A percentile compares a stretch with the other conserved stretches of the same genome.
These are phyloP conservation scores for Cryphonectria naterciae DNA, from an alignment of 2,329 filamentous ascomycete species.

Conservation along the genomic window DNA sequence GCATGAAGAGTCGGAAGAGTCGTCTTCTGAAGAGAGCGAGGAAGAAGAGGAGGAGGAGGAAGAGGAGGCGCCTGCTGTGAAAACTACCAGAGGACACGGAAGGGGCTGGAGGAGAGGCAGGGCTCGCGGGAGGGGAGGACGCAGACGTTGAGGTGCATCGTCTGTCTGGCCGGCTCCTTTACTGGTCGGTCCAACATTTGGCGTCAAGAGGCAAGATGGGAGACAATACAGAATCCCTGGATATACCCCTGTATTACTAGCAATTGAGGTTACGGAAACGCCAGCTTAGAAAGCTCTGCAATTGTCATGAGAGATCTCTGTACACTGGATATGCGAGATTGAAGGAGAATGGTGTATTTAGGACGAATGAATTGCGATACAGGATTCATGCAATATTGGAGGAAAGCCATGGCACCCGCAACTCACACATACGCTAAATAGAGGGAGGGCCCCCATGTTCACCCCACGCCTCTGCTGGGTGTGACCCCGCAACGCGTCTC, in stretches of 20 bases:
- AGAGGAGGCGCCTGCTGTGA: constrained; percentile 41
- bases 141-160: constrained; percentile 17
- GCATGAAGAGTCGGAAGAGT: constrained; percentile 41
- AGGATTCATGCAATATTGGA: neutral
- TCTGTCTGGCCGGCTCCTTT: neutral
- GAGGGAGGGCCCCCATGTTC: constrained; percentile 6
- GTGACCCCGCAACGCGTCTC: neutral
- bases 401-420: neutral
- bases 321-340: neutral
- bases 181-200: neutral
- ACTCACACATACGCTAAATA: neutral
- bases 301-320: neutral
- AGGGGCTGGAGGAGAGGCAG: constrained; percentile 42
- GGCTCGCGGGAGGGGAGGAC: constrained; percentile 36
- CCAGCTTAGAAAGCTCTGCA: neutral
- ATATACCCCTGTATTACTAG: constrained; percentile 29
- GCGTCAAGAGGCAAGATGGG: neutral
- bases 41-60: constrained; percentile 36
- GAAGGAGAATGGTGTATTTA: neutral
- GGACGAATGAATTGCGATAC: neutral
- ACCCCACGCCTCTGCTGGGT: neutral
- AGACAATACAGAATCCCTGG: neutral
- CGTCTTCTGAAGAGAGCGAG: constrained; percentile 41
- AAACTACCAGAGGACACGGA: constrained; percentile 41
- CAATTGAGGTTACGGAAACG: neutral